Conservation (phyloP, 163 green algal genomes). For the Chlorella variabilis region DNA sequence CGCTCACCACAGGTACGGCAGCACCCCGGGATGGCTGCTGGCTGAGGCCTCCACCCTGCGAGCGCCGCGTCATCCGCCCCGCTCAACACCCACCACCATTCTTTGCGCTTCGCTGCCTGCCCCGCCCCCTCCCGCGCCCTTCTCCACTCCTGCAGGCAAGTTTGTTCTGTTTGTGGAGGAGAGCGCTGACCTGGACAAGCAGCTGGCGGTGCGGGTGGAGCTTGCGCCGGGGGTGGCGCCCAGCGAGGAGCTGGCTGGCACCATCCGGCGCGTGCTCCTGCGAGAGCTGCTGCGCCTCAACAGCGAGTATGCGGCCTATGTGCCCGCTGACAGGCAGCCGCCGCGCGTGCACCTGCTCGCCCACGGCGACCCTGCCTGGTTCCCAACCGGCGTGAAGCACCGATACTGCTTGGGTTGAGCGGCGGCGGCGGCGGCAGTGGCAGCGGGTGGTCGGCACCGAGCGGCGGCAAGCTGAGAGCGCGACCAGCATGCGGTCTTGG, state of each 20-base stretch:
- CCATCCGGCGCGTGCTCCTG: background rate
- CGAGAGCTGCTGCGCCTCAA: slow-evolving; percentile 10
- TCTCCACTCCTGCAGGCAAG: slow-evolving; percentile 32
- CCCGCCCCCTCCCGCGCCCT: no score
- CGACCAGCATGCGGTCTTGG: no score
- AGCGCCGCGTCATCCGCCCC: no score
- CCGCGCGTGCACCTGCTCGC: background rate
- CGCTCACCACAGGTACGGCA: background rate
- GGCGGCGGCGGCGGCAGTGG: no score
- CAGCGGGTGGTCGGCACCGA: no score
- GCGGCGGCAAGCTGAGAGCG: no score
- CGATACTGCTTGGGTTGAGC: no score
- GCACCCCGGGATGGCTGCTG: no score
- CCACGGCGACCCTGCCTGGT: background rate
- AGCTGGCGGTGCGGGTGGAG: slow-evolving; percentile 34
- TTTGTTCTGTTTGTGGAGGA: slow-evolving; percentile 43
- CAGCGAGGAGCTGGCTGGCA: background rate
- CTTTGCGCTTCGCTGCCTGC: no score
- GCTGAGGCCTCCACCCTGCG: no score
- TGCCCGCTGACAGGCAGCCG: background rate
- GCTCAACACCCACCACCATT: no score
- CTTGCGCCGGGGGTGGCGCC: slow-evolving; percentile 15
- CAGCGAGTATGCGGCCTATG: slow-evolving; percentile 12
- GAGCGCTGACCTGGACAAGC: slow-evolving; percentile 19
- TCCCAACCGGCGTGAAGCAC: slow-evolving; percentile 9